Percentiles rank a stretch among this genome's conserved stretches.
Evolutionary conservation across 148 eudicot genomes (phyloP).

Genomic region (Silene uniflora): DNA sequence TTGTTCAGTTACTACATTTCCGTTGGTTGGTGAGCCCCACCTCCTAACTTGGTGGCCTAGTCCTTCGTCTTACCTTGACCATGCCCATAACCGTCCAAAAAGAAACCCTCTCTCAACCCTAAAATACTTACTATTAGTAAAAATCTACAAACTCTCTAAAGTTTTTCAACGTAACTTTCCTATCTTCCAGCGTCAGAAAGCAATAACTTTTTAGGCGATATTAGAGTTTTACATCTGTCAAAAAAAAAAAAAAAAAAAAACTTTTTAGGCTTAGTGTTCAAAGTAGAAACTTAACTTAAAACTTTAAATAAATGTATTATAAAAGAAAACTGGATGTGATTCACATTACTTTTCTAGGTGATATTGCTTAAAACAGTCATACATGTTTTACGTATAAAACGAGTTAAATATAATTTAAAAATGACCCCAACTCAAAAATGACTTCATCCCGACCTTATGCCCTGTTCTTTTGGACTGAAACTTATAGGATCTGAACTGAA

Average conservation of each 20-base stretch:
- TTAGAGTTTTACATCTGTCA: no score
- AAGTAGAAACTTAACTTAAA: neutral
- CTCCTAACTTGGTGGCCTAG: constrained; percentile 9
- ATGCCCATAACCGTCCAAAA: constrained; percentile 17
- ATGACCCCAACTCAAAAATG: no score
- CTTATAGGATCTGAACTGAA: no score
- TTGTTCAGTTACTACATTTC: constrained; percentile 18
- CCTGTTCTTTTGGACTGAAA: no score
- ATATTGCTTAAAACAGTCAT: no score
- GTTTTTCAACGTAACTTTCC: neutral
- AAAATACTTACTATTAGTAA: neutral
- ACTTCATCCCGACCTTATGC: no score
- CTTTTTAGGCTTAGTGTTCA: neutral
- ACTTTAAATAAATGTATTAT: no score
- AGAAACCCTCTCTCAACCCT: neutral
- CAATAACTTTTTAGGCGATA: no score
- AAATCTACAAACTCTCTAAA: neutral
- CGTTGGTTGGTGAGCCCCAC: constrained; percentile 20
- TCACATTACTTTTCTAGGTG: no score
- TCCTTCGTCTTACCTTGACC: neutral
- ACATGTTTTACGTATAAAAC: no score
- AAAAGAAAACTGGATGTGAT: neutral
- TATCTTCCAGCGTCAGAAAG: neutral
- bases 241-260: no score
- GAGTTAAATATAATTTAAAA: no score